Evolutionary conservation across 768 basidiomycete species (phyloP).

Genomic region (Pilatotrama ljubarskyi): DNA sequence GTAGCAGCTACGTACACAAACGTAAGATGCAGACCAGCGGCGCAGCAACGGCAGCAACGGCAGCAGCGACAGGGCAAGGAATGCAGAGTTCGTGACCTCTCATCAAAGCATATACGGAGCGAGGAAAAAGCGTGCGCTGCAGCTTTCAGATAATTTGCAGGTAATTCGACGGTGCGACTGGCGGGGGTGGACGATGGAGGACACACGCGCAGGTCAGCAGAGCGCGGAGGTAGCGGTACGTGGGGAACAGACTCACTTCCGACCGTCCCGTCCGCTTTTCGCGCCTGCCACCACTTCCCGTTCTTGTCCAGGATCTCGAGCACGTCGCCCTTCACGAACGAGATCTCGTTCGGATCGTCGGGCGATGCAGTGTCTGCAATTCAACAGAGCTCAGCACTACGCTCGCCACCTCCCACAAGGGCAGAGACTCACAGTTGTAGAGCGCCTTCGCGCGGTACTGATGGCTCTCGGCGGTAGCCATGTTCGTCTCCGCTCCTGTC

Average conservation of each 20-base stretch:
- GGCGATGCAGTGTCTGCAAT: constrained; percentile 82
- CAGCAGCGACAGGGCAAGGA: background rate
- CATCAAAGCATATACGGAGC: constrained; percentile 26
- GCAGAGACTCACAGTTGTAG: constrained; percentile 72
- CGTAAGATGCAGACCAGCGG: constrained; percentile 2
- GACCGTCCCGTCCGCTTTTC: constrained; percentile 68
- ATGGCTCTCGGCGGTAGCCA: constrained; percentile 43
- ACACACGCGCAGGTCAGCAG: background rate
- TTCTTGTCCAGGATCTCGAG: constrained; percentile 92
- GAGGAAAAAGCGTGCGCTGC: background rate
- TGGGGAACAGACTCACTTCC: constrained; percentile 66
- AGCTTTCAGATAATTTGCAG: constrained; percentile 60
- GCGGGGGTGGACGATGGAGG: background rate
- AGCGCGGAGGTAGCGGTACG: background rate
- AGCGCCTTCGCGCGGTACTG: constrained; percentile 84
- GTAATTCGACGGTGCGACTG: constrained; percentile 87
- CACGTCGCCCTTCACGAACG: constrained; percentile 88
- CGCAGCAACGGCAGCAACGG: background rate
- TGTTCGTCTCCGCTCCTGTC: constrained; percentile 26
- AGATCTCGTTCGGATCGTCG: constrained; percentile 96
- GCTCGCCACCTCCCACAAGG: background rate
- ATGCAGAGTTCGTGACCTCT: constrained; percentile 25
- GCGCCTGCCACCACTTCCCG: constrained; percentile 93
- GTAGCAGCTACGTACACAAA: constrained; percentile 9
- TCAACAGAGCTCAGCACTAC: background rate